A percentile compares a stretch with the other conserved stretches of the same genome.
These are phyloP conservation scores for Kurtzmaniella quercitrusa DNA, from an alignment of 1,139 yeast genomes.

Conservation along the genomic window DNA sequence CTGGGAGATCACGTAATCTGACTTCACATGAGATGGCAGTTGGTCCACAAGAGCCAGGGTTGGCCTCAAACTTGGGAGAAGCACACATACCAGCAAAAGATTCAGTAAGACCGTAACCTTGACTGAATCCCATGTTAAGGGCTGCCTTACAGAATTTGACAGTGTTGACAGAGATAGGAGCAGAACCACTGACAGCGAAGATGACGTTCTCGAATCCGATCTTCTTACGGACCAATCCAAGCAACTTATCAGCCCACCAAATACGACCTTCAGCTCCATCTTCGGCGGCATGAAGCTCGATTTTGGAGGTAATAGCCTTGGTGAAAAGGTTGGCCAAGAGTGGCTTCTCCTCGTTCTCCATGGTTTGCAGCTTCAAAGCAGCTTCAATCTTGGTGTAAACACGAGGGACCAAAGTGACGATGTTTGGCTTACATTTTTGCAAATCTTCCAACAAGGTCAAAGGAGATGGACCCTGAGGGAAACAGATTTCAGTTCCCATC, in stretches of 20 bases:
- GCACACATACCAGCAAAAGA: conserved; percentile 61
- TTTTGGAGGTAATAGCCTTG: conserved; percentile 28
- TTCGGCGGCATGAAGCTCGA: conserved; percentile 22
- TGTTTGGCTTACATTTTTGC: conserved; percentile 29
- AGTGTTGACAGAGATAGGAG: conserved; percentile 65
- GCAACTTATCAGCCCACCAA: conserved; percentile 27
- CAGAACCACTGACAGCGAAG: conserved; percentile 58
- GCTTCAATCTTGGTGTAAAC: conserved; percentile 38
- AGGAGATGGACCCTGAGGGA: conserved; percentile 38
- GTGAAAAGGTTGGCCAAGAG: conserved; percentile 21
- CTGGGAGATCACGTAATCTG: conserved; percentile 61
- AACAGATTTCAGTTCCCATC: conserved; percentile 31
- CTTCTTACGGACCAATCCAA: conserved; percentile 34
- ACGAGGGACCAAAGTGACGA: conserved; percentile 36
- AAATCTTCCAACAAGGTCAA: conserved; percentile 36
- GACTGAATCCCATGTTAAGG: conserved; percentile 53
- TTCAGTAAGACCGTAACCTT: conserved; percentile 81
- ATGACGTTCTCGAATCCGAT: conserved; percentile 53
- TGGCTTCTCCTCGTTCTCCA: conserved; percentile 39
- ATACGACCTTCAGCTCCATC: conserved; percentile 29
- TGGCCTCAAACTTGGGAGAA: conserved; percentile 37
- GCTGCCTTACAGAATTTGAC: conserved; percentile 59
- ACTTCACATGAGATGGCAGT: conserved; percentile 51
- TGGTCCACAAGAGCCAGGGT: conserved; percentile 65
- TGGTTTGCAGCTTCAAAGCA: conserved; percentile 41